These are phyloP conservation scores for Capsicum chinense DNA, from an alignment of 257 asterid genomes.

Conservation along the genomic window DNA sequence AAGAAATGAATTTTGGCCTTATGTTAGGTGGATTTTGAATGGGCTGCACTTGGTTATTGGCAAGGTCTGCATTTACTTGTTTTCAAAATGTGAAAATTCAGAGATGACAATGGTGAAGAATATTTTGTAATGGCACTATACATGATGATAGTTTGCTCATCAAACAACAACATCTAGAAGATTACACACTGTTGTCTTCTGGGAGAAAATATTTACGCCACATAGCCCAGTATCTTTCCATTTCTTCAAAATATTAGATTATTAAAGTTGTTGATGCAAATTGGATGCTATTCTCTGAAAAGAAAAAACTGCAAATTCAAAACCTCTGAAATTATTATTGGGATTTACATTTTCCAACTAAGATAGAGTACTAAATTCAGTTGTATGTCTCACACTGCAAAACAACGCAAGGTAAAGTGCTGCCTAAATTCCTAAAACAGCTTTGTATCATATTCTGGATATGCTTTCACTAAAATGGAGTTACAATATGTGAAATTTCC, in stretches of 20 bases:
- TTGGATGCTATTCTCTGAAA: not conserved
- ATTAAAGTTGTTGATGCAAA: not conserved
- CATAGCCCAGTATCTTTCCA: not conserved
- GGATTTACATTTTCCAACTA: slow-evolving; percentile 4
- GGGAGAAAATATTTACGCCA: too few relatives aligned
- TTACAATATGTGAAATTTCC: not conserved
- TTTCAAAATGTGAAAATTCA: too few relatives aligned
- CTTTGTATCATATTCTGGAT: not conserved
- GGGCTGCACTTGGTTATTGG: not conserved
- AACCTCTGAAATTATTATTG: not conserved
- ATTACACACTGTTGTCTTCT: too few relatives aligned
- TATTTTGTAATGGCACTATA: too few relatives aligned
- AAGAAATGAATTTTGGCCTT: not conserved
- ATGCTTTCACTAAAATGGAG: not conserved
- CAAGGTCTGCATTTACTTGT: too few relatives aligned
- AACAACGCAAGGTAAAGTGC: not conserved
- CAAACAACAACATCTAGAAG: too few relatives aligned
- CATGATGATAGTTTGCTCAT: too few relatives aligned
- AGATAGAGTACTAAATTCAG: not conserved
- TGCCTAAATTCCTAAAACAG: not conserved
- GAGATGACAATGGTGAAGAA: too few relatives aligned
- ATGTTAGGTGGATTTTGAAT: not conserved
- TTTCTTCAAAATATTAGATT: not conserved
- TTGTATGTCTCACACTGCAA: not conserved
- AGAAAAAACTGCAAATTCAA: not conserved